phyloP scores from a whole-genome alignment of 106 monocot genomes.

The Ottelia alismoides region DNA sequence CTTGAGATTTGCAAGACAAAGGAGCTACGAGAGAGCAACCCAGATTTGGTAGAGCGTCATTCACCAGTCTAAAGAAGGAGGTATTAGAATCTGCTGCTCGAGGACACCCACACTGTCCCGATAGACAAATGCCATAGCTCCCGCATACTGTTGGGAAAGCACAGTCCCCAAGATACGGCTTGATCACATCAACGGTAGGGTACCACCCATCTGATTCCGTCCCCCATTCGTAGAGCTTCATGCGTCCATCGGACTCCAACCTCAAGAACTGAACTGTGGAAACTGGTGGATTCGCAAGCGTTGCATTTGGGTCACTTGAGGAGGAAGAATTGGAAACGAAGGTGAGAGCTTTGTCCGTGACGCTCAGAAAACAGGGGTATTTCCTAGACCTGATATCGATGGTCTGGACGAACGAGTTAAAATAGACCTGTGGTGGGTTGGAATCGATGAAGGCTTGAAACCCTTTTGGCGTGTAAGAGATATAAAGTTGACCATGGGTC shows the following conservation, averaged over 20 bases:
- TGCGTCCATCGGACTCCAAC: conserved; percentile 33
- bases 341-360: no score
- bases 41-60: not conserved
- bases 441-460: not conserved
- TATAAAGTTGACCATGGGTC: not conserved
- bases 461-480: not conserved
- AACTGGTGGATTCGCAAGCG: not conserved
- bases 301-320: no score
- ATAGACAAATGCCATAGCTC: not conserved
- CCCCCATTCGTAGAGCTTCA: conserved; percentile 29
- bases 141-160: not conserved
- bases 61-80: not conserved
- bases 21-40: not conserved
- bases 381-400: no score
- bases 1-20: not conserved
- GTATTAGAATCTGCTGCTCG: not conserved
- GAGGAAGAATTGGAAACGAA: no score
- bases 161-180: not conserved
- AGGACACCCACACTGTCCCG: not conserved
- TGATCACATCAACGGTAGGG: not conserved
- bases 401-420: not conserved
- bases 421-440: not conserved
- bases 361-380: no score
- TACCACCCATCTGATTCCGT: not conserved
- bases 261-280: conserved; percentile 28